Conservation (phyloP, 1,284 basidiomycete species). For the Trametes polyzona region DNA sequence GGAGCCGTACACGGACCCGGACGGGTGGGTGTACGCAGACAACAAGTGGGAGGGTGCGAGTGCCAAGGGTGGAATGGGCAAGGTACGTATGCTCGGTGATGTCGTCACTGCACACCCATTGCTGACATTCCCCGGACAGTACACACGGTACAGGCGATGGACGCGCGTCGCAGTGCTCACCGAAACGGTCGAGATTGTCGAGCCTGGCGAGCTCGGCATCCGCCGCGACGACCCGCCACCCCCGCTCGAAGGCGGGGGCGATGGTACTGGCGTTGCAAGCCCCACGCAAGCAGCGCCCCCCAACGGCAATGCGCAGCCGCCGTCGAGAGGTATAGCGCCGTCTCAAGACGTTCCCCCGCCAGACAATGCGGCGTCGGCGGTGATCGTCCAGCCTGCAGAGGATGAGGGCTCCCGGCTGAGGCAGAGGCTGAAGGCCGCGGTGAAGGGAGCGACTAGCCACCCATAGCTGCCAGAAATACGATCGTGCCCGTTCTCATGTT, state of each 20-base stretch:
- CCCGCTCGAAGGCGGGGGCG: background rate
- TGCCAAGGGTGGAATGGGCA: slow-evolving; percentile 83
- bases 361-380: background rate
- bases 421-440: slow-evolving; percentile 35
- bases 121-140: slow-evolving; percentile 47
- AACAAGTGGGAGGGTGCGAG: slow-evolving; percentile 93
- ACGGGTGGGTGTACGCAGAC: slow-evolving; percentile 95
- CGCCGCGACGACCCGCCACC: slow-evolving; percentile 16
- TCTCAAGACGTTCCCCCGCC: background rate
- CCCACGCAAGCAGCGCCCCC: background rate
- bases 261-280: background rate
- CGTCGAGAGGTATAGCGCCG: background rate
- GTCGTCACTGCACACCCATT: too few relatives aligned
- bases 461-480: too few relatives aligned
- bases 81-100: slow-evolving; percentile 44
- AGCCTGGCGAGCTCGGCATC: slow-evolving; percentile 38
- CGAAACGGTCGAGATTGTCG: slow-evolving; percentile 68
- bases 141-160: slow-evolving; percentile 85
- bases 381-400: slow-evolving; percentile 9
- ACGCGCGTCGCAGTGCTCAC: slow-evolving; percentile 78
- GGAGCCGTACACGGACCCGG: slow-evolving; percentile 72
- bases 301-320: background rate
- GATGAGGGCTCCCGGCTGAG: slow-evolving; percentile 29
- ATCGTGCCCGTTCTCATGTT: too few relatives aligned
- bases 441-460: slow-evolving; percentile 26